Percentiles rank a stretch among this genome's conserved stretches.
These are phyloP conservation scores for Phytophthora chlamydospora DNA, from an alignment of 352 stramenopile genomes.

Conservation along the genomic window DNA sequence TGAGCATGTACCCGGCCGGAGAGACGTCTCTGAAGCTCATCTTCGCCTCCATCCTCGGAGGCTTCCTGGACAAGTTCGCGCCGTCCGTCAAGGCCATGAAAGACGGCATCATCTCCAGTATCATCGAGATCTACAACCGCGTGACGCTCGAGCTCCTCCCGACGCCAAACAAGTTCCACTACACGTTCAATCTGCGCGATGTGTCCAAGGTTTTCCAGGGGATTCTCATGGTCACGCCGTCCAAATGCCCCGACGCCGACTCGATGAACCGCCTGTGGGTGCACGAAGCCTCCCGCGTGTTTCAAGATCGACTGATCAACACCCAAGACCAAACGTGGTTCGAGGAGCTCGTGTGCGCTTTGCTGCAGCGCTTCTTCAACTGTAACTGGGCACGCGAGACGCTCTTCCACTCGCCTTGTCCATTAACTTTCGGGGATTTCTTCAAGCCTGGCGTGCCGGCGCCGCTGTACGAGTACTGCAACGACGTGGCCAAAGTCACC, in stretches of 20 bases:
- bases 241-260: conserved; percentile 82
- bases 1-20: conserved; percentile 93
- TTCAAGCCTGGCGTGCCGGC: conserved; percentile 81
- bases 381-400: conserved; percentile 79
- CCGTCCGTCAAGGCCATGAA: conserved; percentile 81
- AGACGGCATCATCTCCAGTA: conserved; percentile 83
- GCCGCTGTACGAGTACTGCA: conserved; percentile 87
- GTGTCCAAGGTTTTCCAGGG: conserved; percentile 97
- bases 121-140: conserved; percentile 95
- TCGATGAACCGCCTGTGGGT: conserved; percentile 92
- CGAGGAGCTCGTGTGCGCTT: conserved; percentile 84
- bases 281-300: conserved; percentile 92
- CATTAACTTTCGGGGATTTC: conserved; percentile 94
- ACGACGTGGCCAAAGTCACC: conserved; percentile 80
- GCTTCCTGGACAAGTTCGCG: conserved; percentile 92
- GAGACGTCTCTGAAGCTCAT: conserved; percentile 92
- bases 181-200: conserved; percentile 97
- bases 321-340: conserved; percentile 90
- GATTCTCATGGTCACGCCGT: conserved; percentile 92
- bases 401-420: conserved; percentile 88
- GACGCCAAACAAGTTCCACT: conserved; percentile 93
- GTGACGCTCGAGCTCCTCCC: conserved; percentile 93
- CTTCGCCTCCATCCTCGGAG: conserved; percentile 93
- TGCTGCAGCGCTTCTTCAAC: conserved; percentile 81
- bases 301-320: conserved; percentile 94